Conservation (phyloP, 2,329 filamentous ascomycete species). For the Sphaerulina populicola region DNA sequence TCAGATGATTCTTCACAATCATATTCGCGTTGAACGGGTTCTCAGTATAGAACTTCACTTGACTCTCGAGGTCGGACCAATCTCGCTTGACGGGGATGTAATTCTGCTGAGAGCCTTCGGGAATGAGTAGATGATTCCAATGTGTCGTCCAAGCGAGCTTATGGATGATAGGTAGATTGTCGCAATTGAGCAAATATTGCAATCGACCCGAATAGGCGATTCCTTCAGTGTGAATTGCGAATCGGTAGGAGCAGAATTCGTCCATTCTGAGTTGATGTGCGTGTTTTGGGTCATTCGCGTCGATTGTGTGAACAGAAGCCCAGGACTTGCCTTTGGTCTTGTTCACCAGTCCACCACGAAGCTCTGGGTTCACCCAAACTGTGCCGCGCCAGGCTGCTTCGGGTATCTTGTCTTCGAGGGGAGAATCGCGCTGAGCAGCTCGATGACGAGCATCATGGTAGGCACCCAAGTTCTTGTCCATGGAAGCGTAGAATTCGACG, state of each 20-base stretch:
- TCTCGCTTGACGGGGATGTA: constrained; percentile 23
- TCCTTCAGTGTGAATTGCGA: constrained; percentile 29
- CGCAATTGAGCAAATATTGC: constrained; percentile 28
- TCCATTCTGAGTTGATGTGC: constrained; percentile 16
- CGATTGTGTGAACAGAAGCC: constrained; percentile 30
- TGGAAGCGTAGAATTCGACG: constrained; percentile 41
- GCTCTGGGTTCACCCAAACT: constrained; percentile 17
- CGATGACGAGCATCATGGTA: constrained; percentile 20
- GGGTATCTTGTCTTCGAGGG: constrained; percentile 21
- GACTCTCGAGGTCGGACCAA: constrained; percentile 25
- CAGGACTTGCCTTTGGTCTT: constrained; percentile 28
- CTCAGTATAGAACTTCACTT: constrained; percentile 22
- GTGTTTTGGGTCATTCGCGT: constrained; percentile 9
- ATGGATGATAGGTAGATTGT: constrained; percentile 25
- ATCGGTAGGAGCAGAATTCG: constrained; percentile 25
- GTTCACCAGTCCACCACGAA: constrained; percentile 27
- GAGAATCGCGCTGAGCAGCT: constrained; percentile 14
- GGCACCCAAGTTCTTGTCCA: constrained; percentile 26
- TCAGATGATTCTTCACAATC: constrained; percentile 25
- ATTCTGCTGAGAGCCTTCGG: constrained; percentile 26
- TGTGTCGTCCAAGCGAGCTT: constrained; percentile 23
- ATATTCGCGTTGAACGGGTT: constrained; percentile 20
- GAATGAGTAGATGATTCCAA: constrained; percentile 24
- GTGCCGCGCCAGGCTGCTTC: constrained; percentile 27
- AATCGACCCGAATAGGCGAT: constrained; percentile 26